Base-by-base conservation (phyloP, 805 yeast genomes). In the Cyberlindnera misumaiensis region DNA sequence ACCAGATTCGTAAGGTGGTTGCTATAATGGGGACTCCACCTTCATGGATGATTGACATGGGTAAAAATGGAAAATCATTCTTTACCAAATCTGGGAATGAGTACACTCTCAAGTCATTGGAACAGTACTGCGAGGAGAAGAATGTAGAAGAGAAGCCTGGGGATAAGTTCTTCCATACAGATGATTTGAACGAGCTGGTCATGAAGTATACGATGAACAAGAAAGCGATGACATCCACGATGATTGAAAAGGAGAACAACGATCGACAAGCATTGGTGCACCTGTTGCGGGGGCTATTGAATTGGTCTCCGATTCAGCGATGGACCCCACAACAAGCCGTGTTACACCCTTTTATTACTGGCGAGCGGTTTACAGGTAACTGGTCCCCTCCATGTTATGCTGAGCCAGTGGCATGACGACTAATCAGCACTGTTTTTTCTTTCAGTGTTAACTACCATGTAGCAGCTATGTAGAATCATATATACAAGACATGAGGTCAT, bases 251-350 rank as follows among this genome's bases (percentile, higher is more conserved):
- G 49, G 97, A 90, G 59, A 68, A 80, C 66, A 70, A 68, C 36
- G 86, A 85, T 47, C 68, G 97, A 34, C 70, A 68, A 35, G 70
- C 83, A 30, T 68, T 90, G 40, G 67, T 80, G 18, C 95, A 90
- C 58, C 86, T 93, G 50, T 67, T 93, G 35, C 61, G 68, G 31
- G 95, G 95, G 18, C 72, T 86, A 9, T 65, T 93, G 44, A 85
- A 82, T 47, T 60, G 87, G 52, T 89, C 90, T 59, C 98, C 98
- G 0, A 70, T 93, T 50, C 96, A 88, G 58, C 75, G 99, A 51
- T 83, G 96, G 83, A 86, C 97, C 0, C 98, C 98, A 11, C 96
- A 87, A 49, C 97, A 93, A 59, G 98, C 97, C 0, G 67, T 80
- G 12, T 67, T 75, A 59, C 98, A 93, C 63, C 97, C 97, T 0